Conservation (phyloP, 805 yeast genomes). For the Helenozyma baotianmanensis region DNA sequence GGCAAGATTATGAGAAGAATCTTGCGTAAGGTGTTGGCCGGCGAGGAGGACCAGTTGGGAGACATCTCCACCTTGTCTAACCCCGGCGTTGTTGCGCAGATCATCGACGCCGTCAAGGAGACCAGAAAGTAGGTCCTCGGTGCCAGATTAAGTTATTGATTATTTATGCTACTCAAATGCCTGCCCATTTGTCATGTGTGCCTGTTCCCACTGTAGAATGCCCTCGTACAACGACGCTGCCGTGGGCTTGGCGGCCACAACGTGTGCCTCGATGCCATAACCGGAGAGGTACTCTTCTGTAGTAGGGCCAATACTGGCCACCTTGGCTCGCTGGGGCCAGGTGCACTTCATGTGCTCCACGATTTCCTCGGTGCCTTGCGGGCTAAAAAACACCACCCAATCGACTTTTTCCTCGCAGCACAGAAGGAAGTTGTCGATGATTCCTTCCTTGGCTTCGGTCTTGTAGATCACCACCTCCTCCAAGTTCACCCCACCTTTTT, state of each 20-base stretch:
- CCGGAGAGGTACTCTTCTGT: constrained; percentile 59
- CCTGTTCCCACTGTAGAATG: constrained; percentile 17
- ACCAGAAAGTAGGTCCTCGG: constrained; percentile 12
- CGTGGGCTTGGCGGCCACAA: constrained; percentile 70
- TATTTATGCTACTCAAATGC: not conserved
- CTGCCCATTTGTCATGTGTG: not conserved
- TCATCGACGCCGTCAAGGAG: constrained; percentile 62
- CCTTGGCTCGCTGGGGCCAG: constrained; percentile 23
- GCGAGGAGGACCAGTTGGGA: constrained; percentile 90
- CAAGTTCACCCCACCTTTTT: constrained; percentile 38
- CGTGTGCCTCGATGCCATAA: constrained; percentile 52
- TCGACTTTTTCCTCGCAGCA: constrained; percentile 10
- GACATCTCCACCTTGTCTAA: constrained; percentile 87
- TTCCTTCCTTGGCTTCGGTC: constrained; percentile 51
- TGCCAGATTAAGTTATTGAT: not conserved
- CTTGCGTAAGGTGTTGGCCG: constrained; percentile 85
- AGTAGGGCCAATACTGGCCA: constrained; percentile 93
- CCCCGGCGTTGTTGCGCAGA: constrained; percentile 74
- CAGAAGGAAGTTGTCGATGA: constrained; percentile 33
- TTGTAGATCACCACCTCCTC: constrained; percentile 65
- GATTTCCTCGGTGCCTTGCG: constrained; percentile 75
- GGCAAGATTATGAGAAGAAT: constrained; percentile 99
- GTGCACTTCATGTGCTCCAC: constrained; percentile 34
- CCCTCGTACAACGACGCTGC: constrained; percentile 52
- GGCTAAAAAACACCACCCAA: constrained; percentile 88